Evolutionary conservation across 2,329 filamentous ascomycete genomes (phyloP).

Genomic region (Coleophoma eucalyptorum): DNA sequence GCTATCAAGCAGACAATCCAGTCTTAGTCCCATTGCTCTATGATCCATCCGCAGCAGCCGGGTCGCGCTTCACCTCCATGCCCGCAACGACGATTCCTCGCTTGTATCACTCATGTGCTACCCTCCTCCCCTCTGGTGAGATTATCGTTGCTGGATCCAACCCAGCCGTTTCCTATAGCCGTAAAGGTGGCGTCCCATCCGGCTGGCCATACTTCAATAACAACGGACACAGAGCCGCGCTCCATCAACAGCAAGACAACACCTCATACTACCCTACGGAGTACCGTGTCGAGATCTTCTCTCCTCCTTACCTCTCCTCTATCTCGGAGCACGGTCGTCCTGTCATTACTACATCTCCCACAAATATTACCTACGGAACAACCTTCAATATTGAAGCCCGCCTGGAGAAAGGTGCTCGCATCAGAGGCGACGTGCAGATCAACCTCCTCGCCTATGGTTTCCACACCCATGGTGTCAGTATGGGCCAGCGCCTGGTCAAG

Average conservation of each 20-base stretch:
- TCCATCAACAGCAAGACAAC: background rate
- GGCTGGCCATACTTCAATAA: background rate
- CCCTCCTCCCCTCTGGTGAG: background rate
- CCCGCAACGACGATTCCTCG: background rate
- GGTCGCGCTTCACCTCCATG: background rate
- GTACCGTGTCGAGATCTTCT: slow-evolving; percentile 1
- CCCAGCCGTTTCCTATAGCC: background rate
- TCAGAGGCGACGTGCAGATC: background rate
- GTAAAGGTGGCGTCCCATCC: background rate
- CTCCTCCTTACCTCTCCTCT: background rate
- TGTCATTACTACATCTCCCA: background rate
- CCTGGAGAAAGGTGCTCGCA: background rate
- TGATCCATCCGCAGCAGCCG: background rate
- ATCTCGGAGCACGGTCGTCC: background rate
- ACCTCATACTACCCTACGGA: background rate
- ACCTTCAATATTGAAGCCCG: slow-evolving; percentile 1
- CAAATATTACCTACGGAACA: background rate
- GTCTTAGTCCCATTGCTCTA: background rate
- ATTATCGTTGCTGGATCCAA: background rate
- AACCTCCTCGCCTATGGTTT: background rate
- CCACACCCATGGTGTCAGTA: slow-evolving; percentile 1
- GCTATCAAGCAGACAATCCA: background rate
- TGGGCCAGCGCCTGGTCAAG: background rate
- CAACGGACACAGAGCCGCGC: background rate
- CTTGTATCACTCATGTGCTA: background rate